phyloP scores from a whole-genome alignment of 352 stramenopile genomes.

The Globisporangium lucens region DNA sequence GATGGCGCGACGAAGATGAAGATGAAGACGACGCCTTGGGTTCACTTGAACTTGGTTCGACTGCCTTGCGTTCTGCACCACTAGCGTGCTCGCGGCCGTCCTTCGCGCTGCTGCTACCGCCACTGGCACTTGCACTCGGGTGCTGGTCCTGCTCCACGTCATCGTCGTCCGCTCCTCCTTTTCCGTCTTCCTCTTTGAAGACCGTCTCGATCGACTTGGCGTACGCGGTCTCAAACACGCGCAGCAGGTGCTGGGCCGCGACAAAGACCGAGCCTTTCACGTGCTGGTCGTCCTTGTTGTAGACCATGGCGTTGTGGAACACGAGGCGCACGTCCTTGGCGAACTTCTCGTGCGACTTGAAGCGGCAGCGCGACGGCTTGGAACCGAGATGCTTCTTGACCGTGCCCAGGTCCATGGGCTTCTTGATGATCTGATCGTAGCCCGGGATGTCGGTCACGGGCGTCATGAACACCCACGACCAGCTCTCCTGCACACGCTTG shows the following conservation, averaged over 20 bases:
- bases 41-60: neutral
- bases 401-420: slow-evolving; percentile 79
- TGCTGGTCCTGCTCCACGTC: slow-evolving; percentile 8
- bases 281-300: slow-evolving; percentile 76
- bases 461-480: slow-evolving; percentile 86
- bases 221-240: slow-evolving; percentile 83
- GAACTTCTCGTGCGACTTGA: slow-evolving; percentile 84
- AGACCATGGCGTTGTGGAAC: slow-evolving; percentile 78
- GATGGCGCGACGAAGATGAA: slow-evolving; percentile 6
- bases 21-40: slow-evolving; percentile 8
- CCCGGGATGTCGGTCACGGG: slow-evolving; percentile 59
- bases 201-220: slow-evolving; percentile 67
- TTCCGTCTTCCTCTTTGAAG: slow-evolving; percentile 22
- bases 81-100: slow-evolving; percentile 24
- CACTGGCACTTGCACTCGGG: slow-evolving; percentile 17
- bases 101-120: slow-evolving; percentile 18
- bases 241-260: slow-evolving; percentile 71
- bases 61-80: slow-evolving; percentile 20
- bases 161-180: slow-evolving; percentile 4
- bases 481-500: slow-evolving; percentile 79
- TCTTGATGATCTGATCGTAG: slow-evolving; percentile 76
- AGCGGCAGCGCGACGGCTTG: slow-evolving; percentile 82
- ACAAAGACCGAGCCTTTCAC: slow-evolving; percentile 79
- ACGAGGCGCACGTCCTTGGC: slow-evolving; percentile 77
- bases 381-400: slow-evolving; percentile 71